A percentile compares a stretch with the other conserved stretches of the same genome.
phyloP scores from a whole-genome alignment of 163 green algal species.

The Chlamydomonas reinhardtii region DNA sequence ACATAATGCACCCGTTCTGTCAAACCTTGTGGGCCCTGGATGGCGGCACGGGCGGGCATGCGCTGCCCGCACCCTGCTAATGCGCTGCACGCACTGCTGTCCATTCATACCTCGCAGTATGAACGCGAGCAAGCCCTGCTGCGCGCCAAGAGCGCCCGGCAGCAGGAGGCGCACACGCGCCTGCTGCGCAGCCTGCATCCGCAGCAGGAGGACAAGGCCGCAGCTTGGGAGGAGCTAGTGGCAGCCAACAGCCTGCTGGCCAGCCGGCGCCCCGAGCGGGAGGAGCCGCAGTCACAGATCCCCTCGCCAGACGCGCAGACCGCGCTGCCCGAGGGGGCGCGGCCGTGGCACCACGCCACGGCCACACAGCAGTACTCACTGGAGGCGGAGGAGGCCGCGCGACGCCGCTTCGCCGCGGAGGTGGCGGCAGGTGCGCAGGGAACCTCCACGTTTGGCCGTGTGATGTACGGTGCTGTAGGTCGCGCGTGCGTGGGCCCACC shows the following conservation, averaged over 20 bases:
- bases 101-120: not conserved
- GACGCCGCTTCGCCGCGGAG: constrained; percentile 34
- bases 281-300: not conserved
- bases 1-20: no score
- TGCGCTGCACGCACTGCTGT: no score
- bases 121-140: constrained; percentile 42
- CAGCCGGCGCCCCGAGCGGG: not conserved
- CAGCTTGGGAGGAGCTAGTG: constrained; percentile 5
- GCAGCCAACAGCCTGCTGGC: constrained; percentile 14
- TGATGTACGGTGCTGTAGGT: no score
- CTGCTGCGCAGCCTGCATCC: constrained; percentile 21
- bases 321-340: constrained; percentile 2
- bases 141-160: constrained; percentile 18
- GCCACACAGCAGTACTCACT: constrained; percentile 14
- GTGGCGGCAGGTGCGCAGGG: constrained; percentile 28
- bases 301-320: not conserved
- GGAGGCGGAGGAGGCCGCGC: constrained; percentile 16
- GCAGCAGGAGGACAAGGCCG: constrained; percentile 31
- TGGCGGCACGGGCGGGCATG: no score
- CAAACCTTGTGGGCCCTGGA: no score
- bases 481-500: no score
- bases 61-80: no score
- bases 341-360: constrained; percentile 35
- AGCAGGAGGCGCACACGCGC: constrained; percentile 25
- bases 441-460: no score